These are phyloP conservation scores for Trypanosoma conorhini DNA, from an alignment of 208 protist species.

Conservation along the genomic window DNA sequence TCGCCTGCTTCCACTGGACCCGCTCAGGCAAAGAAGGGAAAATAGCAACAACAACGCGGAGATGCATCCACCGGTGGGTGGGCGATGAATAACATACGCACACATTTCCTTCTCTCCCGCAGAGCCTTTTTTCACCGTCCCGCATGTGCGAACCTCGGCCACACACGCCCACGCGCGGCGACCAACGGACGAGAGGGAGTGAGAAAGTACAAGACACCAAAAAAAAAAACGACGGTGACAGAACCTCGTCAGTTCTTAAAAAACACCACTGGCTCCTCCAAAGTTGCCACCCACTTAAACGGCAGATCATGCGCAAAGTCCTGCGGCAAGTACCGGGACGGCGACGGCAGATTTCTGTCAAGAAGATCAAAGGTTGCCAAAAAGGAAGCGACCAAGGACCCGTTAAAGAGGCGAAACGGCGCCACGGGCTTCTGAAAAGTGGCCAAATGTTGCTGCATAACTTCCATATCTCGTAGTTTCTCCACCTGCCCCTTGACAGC, in stretches of 20 bases:
- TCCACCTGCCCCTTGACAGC: slow-evolving; percentile 62
- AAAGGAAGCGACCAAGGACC: slow-evolving; percentile 80
- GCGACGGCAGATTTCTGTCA: slow-evolving; percentile 58
- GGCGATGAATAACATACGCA: background rate
- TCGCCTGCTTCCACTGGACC: background rate
- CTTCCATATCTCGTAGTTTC: slow-evolving; percentile 68
- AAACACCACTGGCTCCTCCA: slow-evolving; percentile 84
- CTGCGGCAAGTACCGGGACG: slow-evolving; percentile 82
- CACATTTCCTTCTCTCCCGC: background rate
- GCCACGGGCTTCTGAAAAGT: slow-evolving; percentile 35
- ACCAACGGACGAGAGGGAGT: background rate
- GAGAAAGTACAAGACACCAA: background rate
- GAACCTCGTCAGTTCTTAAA: slow-evolving; percentile 54
- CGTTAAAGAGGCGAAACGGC: slow-evolving; percentile 76
- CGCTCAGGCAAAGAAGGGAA: background rate
- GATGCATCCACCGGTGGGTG: background rate
- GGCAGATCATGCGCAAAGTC: slow-evolving; percentile 86
- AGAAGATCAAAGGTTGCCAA: slow-evolving; percentile 76
- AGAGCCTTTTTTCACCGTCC: background rate
- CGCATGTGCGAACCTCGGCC: background rate
- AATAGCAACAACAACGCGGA: background rate
- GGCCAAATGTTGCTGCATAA: slow-evolving; percentile 64
- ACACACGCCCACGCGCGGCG: background rate
- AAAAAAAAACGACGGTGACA: background rate
- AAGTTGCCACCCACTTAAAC: slow-evolving; percentile 56